Percentiles rank a stretch among this genome's conserved stretches.
Conservation (phyloP, 2,329 filamentous ascomycete species). For the Neoscytalidium dimidiatum region DNA sequence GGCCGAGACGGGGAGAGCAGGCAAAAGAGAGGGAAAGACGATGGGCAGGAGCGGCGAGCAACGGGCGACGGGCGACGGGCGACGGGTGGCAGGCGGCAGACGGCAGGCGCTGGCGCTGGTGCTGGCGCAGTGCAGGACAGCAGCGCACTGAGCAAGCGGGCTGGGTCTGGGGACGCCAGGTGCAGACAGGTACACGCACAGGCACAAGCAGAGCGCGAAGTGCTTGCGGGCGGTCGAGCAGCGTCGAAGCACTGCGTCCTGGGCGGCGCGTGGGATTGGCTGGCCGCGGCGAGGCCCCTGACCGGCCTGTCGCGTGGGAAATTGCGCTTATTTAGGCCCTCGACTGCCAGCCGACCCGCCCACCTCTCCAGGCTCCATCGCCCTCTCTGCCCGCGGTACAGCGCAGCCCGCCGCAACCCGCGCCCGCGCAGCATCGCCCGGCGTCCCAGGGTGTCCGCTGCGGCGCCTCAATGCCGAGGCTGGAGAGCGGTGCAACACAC, state of each 20-base stretch:
- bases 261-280: constrained; percentile 4
- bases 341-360: not conserved
- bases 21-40: not conserved
- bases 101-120: too few species aligned
- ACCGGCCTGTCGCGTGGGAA: constrained; percentile 8
- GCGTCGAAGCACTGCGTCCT: not conserved
- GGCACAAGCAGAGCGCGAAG: not conserved
- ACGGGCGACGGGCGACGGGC: not conserved
- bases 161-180: not conserved
- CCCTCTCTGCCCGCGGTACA: not conserved
- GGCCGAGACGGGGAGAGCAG: not conserved
- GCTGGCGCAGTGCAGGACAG: not conserved
- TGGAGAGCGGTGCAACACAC: too few species aligned
- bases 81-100: not conserved
- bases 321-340: constrained; percentile 10
- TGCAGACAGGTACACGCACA: not conserved
- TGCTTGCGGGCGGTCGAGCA: not conserved
- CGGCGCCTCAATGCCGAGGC: too few species aligned
- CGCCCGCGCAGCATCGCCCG: too few species aligned
- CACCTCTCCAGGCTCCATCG: not conserved
- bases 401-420: not conserved
- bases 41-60: constrained; percentile 11
- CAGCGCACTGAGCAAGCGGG: not conserved
- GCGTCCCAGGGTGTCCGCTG: too few species aligned
- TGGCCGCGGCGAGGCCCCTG: constrained; percentile 3